Percentiles rank a stretch among this genome's conserved stretches.
Conservation (phyloP, 2,329 filamentous ascomycete species). For the Epichloe baconii region DNA sequence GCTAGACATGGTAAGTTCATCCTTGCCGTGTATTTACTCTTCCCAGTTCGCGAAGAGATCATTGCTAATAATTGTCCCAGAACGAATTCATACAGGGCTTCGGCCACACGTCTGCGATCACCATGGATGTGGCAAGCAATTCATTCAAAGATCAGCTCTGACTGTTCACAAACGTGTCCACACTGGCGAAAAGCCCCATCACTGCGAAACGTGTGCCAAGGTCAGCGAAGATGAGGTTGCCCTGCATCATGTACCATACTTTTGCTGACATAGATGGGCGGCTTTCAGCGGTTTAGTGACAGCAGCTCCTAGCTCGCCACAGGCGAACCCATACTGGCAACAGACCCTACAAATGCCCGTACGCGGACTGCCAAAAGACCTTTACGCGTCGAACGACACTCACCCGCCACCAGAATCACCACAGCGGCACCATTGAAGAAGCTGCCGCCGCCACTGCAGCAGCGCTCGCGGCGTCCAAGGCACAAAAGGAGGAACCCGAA, state of each 20-base stretch:
- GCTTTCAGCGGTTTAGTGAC: conserved; percentile 75
- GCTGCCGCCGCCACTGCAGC: conserved; percentile 80
- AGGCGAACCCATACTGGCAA: conserved; percentile 91
- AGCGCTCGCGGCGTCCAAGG: conserved; percentile 51
- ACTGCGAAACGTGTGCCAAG: conserved; percentile 95
- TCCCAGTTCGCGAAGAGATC: neutral
- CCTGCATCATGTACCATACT: neutral
- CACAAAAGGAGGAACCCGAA: conserved; percentile 27
- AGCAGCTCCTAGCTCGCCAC: conserved; percentile 90
- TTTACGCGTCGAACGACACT: conserved; percentile 93
- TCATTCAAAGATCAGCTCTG: conserved; percentile 90
- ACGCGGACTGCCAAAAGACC: conserved; percentile 95
- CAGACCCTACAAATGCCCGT: conserved; percentile 93
- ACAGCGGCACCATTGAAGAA: conserved; percentile 90
- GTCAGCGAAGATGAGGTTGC: conserved; percentile 35
- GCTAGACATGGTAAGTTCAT: conserved; percentile 74
- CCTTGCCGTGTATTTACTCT: neutral
- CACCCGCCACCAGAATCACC: conserved; percentile 90
- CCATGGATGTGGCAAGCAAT: conserved; percentile 81
- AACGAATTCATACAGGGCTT: conserved; percentile 87
- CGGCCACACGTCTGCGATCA: conserved; percentile 88
- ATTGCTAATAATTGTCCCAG: conserved; percentile 34
- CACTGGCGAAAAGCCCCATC: conserved; percentile 95
- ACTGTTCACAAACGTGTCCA: conserved; percentile 94
- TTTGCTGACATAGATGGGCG: neutral